Percentiles rank a stretch among this genome's conserved stretches.
phyloP scores from a whole-genome alignment of 2,329 filamentous ascomycete species.

The Trematosphaeria pertusa region DNA sequence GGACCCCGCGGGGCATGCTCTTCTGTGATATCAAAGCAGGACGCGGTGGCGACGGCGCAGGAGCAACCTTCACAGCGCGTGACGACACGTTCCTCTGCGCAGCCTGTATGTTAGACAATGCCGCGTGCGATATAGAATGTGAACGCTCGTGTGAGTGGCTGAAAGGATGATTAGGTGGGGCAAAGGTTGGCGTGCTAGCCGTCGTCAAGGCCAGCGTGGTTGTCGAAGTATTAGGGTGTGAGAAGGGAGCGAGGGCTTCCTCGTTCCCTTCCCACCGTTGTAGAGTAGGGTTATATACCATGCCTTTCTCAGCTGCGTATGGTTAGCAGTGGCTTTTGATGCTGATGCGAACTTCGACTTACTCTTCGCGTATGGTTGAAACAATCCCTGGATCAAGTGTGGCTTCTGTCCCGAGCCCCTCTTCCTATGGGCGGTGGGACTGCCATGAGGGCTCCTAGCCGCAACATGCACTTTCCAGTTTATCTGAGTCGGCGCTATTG shows the following conservation, averaged over 20 bases:
- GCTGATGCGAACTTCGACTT: constrained; percentile 47
- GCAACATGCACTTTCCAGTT: constrained; percentile 67
- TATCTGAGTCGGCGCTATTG: constrained; percentile 60
- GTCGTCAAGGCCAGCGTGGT: constrained; percentile 49
- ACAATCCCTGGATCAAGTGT: constrained; percentile 86
- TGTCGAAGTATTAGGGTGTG: constrained; percentile 55
- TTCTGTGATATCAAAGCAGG: constrained; percentile 92
- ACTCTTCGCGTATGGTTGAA: constrained; percentile 81
- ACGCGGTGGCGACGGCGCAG: constrained; percentile 57
- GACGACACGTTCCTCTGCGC: constrained; percentile 51
- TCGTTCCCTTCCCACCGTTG: constrained; percentile 98
- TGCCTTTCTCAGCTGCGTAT: constrained; percentile 80
- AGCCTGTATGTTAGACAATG: constrained; percentile 38
- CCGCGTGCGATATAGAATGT: constrained; percentile 53
- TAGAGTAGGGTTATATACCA: constrained; percentile 90
- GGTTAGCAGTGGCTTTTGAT: constrained; percentile 24
- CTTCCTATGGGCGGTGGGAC: constrained; percentile 57
- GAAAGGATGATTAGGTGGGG: constrained; percentile 37
- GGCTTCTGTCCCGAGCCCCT: constrained; percentile 71
- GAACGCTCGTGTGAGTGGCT: constrained; percentile 43
- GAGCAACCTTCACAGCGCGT: constrained; percentile 40
- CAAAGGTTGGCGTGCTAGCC: constrained; percentile 50
- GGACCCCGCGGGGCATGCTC: constrained; percentile 78
- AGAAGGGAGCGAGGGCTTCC: constrained; percentile 80
- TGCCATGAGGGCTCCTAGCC: constrained; percentile 58